Percentiles rank a stretch among this genome's conserved stretches.
Evolutionary conservation across 2,329 filamentous ascomycete genomes (phyloP).

Genomic region (Diaporthe destruens): DNA sequence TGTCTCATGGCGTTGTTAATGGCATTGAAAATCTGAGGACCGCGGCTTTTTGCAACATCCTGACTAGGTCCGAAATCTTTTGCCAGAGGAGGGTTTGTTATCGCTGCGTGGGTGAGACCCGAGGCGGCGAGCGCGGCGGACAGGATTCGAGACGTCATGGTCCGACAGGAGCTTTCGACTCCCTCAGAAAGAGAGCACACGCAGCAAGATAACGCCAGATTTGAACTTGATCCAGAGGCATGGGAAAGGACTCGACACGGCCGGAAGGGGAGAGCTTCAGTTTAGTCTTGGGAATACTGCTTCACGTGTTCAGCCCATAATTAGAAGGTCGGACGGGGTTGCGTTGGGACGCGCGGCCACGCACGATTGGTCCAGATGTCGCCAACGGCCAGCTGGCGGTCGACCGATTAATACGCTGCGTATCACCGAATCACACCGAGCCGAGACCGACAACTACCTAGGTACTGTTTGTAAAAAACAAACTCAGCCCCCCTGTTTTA

Average conservation of each 20-base stretch:
- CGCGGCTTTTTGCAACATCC: slow-evolving; percentile 61
- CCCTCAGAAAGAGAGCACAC: background rate
- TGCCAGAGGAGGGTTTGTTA: background rate
- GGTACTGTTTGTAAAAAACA: no score
- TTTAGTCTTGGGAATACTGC: background rate
- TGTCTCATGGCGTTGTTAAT: slow-evolving; percentile 79
- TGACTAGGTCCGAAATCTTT: slow-evolving; percentile 52
- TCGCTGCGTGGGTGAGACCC: slow-evolving; percentile 20
- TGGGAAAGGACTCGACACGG: background rate
- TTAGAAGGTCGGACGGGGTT: slow-evolving; percentile 5
- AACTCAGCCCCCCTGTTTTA: no score
- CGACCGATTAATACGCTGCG: slow-evolving; percentile 21
- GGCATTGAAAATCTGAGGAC: slow-evolving; percentile 78
- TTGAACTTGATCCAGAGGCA: background rate
- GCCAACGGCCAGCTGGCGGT: background rate
- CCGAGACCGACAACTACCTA: background rate
- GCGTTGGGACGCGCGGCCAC: slow-evolving; percentile 32
- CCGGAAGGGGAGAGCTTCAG: no score
- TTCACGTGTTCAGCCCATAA: slow-evolving; percentile 5
- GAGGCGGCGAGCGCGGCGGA: slow-evolving; percentile 34
- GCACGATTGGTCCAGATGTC: slow-evolving; percentile 17
- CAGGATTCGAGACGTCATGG: slow-evolving; percentile 36
- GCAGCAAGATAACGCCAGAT: background rate
- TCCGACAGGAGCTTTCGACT: background rate
- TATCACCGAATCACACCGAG: slow-evolving; percentile 28